Base-by-base conservation (phyloP, 2,329 filamentous ascomycete genomes). In the Diplodia sapinea region DNA sequence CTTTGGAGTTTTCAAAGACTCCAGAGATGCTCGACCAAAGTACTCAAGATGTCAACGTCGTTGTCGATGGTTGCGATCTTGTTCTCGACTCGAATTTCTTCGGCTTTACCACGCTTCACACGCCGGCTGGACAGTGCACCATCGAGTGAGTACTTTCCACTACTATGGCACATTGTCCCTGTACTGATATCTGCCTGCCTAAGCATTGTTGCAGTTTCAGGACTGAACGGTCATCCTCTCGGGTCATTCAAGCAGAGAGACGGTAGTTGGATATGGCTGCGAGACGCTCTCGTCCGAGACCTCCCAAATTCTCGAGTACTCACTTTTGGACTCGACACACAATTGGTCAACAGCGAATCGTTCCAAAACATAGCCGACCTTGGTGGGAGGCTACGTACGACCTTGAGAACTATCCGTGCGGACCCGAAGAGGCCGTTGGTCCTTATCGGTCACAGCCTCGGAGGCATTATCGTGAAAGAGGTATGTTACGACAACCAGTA, bases 81-180 rank as follows among this genome's bases (percentile, higher is more conserved):
- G 31, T 40, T 40, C 40, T 56, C n/a, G 54, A 56, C 20, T 38
- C 54, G 33, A 3, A 56, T 12, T 56, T 56, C 12, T 40, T 56
- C 26, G 54, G 20, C 5, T 56, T 33, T 15, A 56, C 54, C 5
- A 38, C 54, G 1, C 31, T 56, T 1, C 36, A 38, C 12, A 38
- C 31, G 12, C 54, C 54, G 2, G n/a, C 54, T 11, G n/a, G 26
- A 1, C 13, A 23, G 1, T 56, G 54, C 31, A 56, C 36, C 9
- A 23, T 56, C n/a, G 54, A 56, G 54, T 56, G 15, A n/a, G 51
- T 20, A n/a, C 8, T 20, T 9, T 20, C 15, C 8, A 15, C 33
- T 26, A 26, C 26, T 26, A 4, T 26, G 26, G 9, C 33, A 47
- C 13, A 40, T 15, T 12, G 38, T 2, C 4, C 3, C 12, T 29